These are phyloP conservation scores for Emmonsia crescens DNA, from an alignment of 2,329 filamentous ascomycete genomes.

Conservation along the genomic window DNA sequence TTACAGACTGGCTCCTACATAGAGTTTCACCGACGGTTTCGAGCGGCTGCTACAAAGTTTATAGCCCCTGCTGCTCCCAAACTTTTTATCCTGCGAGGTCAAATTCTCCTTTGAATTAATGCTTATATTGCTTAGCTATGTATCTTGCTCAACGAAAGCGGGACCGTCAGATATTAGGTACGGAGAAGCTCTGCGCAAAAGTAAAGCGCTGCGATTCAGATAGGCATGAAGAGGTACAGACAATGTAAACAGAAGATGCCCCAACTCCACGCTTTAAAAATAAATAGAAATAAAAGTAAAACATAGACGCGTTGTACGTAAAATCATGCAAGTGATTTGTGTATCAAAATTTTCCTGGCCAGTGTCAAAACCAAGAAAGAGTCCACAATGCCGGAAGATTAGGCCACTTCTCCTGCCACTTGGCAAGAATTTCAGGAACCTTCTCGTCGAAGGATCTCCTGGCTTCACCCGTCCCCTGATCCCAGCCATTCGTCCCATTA, in stretches of 20 bases:
- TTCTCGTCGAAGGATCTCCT: conserved; percentile 78
- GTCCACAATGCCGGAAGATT: conserved; percentile 88
- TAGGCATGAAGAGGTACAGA: background rate
- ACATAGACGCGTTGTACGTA: background rate
- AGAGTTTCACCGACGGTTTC: background rate
- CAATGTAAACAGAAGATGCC: background rate
- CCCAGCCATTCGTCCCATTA: conserved; percentile 55
- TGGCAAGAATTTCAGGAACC: conserved; percentile 81
- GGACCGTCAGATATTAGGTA: background rate
- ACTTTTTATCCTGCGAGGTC: background rate
- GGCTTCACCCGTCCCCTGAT: conserved; percentile 54
- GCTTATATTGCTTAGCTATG: background rate
- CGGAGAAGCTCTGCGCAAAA: background rate
- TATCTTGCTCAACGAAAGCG: background rate
- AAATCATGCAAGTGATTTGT: background rate
- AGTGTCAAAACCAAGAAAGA: conserved; percentile 71
- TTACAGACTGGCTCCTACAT: background rate
- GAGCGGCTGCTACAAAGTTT: background rate
- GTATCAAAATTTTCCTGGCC: conserved; percentile 1
- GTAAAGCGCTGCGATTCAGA: background rate
- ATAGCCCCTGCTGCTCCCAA: background rate
- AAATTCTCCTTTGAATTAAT: background rate
- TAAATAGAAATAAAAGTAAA: background rate
- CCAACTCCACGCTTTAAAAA: conserved; percentile 4
- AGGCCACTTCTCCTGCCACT: conserved; percentile 94